Base-by-base conservation (phyloP, 192 early-diverging fungal genomes). In the Coemansia sp. region DNA sequence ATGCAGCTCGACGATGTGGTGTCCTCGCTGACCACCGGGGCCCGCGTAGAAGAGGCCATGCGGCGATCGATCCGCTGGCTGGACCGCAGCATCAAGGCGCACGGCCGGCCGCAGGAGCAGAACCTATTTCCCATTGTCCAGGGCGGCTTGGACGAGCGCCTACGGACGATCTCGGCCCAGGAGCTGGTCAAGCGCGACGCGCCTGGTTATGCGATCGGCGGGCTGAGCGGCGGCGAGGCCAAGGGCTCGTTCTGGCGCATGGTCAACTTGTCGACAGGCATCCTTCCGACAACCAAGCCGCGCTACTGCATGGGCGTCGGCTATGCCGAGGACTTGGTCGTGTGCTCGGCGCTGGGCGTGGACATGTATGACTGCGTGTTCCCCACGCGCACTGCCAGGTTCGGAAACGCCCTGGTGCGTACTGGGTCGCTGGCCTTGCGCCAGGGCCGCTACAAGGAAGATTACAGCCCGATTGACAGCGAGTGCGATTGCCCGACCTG, bases 221-320 rank as follows among this genome's bases (percentile, higher is more conserved):
- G 90, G 27, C 57, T 90, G 42, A 85, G 82, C 62, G 90, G 90
- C 44, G 90, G 90, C 39, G 90, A 92, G 55, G 85, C 83, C 23
- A 92, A 92, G 69, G 83, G 86, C 43, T 64, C 75, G 31, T 92
- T 92, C 60, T 92, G 90, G 90, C 74, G 80, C 64, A 81, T 90
- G 79, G 90, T 92, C 4, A 60, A 69, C 22, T 59, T 82, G 38
- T 92, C 84, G 65, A 92, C 90, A 20, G 87, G 87, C 61, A 51
- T 87, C 44, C 61, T 92, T 44, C 87, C 90, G 17, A 69, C 82
- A 16, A 78, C 75, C 48, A 92, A 92, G 51, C 90, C 90, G 17
- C 85, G 87, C 54, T 92, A 92, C 72, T 92, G 87, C 70, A 92
- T 92, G 90, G 90, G 90, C 14, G 86, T 92, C 21, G 90, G 89